Evolutionary conservation across 1,139 yeast genomes (phyloP), one percentile per base, ranked within the genome.

Genomic region (Hansenula anomala): DNA sequence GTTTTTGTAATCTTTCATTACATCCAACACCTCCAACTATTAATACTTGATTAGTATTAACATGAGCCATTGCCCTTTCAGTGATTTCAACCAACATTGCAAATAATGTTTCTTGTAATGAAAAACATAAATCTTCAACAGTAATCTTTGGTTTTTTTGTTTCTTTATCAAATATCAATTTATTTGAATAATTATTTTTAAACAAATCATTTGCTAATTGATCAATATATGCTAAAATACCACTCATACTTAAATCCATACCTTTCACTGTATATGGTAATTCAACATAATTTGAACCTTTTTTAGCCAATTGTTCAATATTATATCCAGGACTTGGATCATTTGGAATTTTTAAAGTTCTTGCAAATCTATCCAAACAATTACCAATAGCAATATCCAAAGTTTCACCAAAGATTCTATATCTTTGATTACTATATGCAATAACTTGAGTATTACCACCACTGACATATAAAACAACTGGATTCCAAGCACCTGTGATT

Each of bases 21-120:
- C 96, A 88, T 0, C 99, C 99, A 14, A 92, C 99, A 16, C 98
- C 99, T 9, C 98, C 98, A 4, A 92, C 99, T 40, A 92, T 88
- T 39, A 92, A 68, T 15, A 92, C 98, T 58, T 90, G 96, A 45
- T 76, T 75, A 17, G 95, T 77, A 51, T 85, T 84, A 4, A 92
- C 97, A 56, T 92, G 99, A 0, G 98, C 98, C 95, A 92, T 85
- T 2, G 99, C 99, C 34, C 99, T 71, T 59, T 92, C 99, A 0
- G 98, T 92, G 51, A 92, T 92, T 62, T 92, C 99, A 17, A 94
- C 97, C 47, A 92, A 73, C 99, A 92, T 92, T 13, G 97, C 90
- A 60, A 84, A 92, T 29, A 92, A 66, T 30, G 89, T 84, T 56
- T 92, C 99, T 56, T 92, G 98, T 47, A 92, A 66, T 6, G 97